Evolutionary conservation across 2,329 filamentous ascomycete species (phyloP).

Genomic region (Geosmithia putterillii): DNA sequence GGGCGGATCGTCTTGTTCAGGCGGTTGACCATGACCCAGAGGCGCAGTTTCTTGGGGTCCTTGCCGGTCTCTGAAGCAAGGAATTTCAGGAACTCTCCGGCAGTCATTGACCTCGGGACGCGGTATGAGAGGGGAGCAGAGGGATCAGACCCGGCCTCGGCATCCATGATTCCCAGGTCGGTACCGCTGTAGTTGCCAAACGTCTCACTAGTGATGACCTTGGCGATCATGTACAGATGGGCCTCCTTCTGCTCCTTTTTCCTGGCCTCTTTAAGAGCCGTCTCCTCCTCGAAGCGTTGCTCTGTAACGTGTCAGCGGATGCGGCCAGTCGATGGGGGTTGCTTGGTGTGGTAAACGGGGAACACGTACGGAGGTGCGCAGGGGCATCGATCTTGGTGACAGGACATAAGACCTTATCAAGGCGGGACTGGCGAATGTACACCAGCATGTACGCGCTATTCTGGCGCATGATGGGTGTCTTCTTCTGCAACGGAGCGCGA

Average conservation of each 20-base stretch:
- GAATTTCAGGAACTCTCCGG: conserved; percentile 60
- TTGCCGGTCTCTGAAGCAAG: conserved; percentile 60
- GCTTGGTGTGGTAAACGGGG: conserved; percentile 24
- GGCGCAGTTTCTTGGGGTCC: conserved; percentile 58
- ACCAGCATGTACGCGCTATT: conserved; percentile 98
- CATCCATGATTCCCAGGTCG: conserved; percentile 63
- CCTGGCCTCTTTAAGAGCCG: conserved; percentile 59
- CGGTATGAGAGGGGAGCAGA: conserved; percentile 63
- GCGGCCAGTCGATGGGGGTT: conserved; percentile 23
- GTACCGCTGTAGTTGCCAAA: conserved; percentile 75
- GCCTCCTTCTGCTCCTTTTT: conserved; percentile 88
- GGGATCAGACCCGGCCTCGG: conserved; percentile 49
- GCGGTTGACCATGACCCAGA: conserved; percentile 97
- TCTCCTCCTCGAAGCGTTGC: conserved; percentile 69
- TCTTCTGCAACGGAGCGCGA: conserved; percentile 38
- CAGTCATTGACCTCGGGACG: conserved; percentile 59
- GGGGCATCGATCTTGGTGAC: conserved; percentile 73
- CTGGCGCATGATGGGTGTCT: conserved; percentile 47
- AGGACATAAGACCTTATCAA: conserved; percentile 71
- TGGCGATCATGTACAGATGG: conserved; percentile 80
- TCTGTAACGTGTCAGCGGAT: conserved; percentile 14
- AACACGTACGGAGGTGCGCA: conserved; percentile 46
- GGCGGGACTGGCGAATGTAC: conserved; percentile 76
- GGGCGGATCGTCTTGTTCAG: conserved; percentile 95
- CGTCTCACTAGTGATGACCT: conserved; percentile 68